Percentiles rank a stretch among this genome's conserved stretches.
phyloP scores from a whole-genome alignment of 2,329 filamentous ascomycete species.

The Colletotrichum acutatum region DNA sequence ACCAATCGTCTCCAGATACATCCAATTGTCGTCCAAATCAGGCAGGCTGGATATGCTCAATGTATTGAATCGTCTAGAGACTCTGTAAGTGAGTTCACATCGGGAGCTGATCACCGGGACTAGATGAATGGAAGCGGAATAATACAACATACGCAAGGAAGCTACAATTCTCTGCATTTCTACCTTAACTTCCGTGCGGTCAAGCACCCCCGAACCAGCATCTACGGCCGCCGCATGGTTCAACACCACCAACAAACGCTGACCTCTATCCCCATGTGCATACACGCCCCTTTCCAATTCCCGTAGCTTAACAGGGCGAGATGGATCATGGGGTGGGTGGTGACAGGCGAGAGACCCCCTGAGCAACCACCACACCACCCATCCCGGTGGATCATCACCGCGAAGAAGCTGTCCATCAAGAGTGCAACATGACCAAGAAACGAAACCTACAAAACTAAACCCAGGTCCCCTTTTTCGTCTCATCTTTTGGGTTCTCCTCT shows the following conservation, averaged over 20 bases:
- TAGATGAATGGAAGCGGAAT: not conserved
- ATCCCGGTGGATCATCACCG: constrained; percentile 11
- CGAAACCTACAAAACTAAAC: constrained; percentile 17
- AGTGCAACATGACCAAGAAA: not conserved
- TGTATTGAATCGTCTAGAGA: not conserved
- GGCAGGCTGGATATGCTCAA: not conserved
- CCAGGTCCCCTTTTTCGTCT: not conserved
- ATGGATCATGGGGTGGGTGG: not conserved
- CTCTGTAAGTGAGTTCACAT: not conserved
- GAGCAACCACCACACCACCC: constrained; percentile 1
- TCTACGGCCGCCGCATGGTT: not conserved
- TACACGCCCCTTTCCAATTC: not conserved
- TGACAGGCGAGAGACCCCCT: not conserved
- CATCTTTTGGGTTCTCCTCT: not conserved
- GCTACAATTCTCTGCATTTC: not conserved
- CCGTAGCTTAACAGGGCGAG: not conserved
- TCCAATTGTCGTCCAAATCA: not conserved
- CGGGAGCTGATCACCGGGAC: not conserved
- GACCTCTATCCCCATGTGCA: not conserved
- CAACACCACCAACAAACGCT: not conserved
- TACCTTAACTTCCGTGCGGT: not conserved
- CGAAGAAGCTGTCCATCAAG: not conserved
- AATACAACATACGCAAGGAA: not conserved
- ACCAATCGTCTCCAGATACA: constrained; percentile 15
- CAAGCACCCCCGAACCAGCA: not conserved